Evolutionary conservation across 2,329 filamentous ascomycete genomes (phyloP).

Genomic region (Fusarium sp.): DNA sequence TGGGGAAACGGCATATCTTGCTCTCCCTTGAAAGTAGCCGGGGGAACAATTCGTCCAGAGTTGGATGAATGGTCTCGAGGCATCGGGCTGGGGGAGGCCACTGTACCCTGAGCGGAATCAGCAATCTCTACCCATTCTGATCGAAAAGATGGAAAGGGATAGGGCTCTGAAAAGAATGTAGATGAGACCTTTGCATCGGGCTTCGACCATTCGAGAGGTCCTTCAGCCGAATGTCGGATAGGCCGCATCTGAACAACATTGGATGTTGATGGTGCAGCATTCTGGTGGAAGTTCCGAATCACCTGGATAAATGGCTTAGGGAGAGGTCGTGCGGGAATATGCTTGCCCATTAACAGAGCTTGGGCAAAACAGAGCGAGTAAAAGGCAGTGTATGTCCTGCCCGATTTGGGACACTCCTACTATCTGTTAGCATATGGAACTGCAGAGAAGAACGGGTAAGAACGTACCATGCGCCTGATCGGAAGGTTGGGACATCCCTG

Average conservation of each 20-base stretch:
- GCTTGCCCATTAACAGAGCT: fast-evolving
- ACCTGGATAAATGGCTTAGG: fast-evolving
- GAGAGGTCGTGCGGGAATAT: fast-evolving
- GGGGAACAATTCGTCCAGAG: background rate
- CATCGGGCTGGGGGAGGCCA: background rate
- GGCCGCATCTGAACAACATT: background rate
- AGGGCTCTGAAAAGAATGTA: background rate
- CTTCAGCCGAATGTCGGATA: background rate
- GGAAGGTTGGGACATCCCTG: background rate
- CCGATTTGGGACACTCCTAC: background rate
- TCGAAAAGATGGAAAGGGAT: background rate
- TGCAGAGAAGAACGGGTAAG: fast-evolving
- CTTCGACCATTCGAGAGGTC: background rate
- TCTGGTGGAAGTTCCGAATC: background rate
- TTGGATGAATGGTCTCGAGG: background rate
- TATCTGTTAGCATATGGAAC: background rate
- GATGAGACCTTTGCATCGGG: background rate
- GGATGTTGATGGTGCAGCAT: background rate
- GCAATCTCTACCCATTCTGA: background rate
- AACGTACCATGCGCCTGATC: background rate
- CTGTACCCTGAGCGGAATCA: background rate
- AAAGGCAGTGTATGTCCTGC: background rate
- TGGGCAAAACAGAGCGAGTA: background rate
- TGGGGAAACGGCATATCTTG: fast-evolving
- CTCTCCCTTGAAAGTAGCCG: fast-evolving